Evolutionary conservation across 1,284 basidiomycete genomes (phyloP), one percentile per base, ranked within the genome.

Genomic region (Pascua sp.): DNA sequence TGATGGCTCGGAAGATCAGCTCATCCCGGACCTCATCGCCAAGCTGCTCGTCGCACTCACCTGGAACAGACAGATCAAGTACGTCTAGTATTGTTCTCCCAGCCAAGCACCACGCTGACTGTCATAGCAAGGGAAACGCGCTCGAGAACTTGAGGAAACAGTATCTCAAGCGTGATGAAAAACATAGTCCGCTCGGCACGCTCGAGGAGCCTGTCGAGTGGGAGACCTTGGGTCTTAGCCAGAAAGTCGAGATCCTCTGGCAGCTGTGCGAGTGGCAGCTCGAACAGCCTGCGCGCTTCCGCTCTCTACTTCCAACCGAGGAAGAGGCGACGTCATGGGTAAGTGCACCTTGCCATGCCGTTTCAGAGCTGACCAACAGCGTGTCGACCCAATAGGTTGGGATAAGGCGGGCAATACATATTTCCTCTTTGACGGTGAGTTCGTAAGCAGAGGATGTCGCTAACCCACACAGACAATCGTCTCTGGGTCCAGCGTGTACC

Each of bases 211-310:
- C 73, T 0, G 59, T 76, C 45, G 68, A 70, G 47, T 83, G 81
- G 81, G 73, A 68, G 3, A 75, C 79, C 8, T 66, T 82, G 1
- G 74, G 77, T 2, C 56, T 82, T 12, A 64, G 74, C 17, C 72
- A 79, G 56, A 81, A 82, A 70, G 79, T 80, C 10, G 66, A 72
- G 44, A 73, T 75, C 1, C 64, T 81, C 12, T 74, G 78, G 67
- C 71, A 78, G 47, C 67, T 80, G n/a, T 81, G 80, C 67, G 81
- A 83, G 62, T 82, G 81, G 81, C 81, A 82, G 63, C 68, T 82
- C 62, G 68, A 68, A 45, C 79, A 82, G 53, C 77, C 81, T 0
- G 77, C 80, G 15, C 69, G 80, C 5, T 82, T 83, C 60, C 68
- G 81, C 48, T 78, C 77, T 16, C 67, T 81, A 16, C 67, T 82